A percentile compares a stretch with the other conserved stretches of the same genome.
Conservation (phyloP, 1,284 basidiomycete genomes). For the Pterula multifida region DNA sequence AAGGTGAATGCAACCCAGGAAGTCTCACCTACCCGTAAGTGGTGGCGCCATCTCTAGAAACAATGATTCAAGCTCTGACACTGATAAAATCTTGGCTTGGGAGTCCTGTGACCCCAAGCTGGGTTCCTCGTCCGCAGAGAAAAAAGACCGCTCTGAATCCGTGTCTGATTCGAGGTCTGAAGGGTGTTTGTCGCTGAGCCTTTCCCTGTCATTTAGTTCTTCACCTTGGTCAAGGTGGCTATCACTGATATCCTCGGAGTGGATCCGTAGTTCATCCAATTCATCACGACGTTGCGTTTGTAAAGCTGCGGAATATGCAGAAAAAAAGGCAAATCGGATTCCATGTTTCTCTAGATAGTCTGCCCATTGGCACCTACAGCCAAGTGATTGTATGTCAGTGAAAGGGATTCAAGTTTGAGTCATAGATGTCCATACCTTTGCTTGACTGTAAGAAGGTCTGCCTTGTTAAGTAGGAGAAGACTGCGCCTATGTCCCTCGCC, state of each 20-base stretch:
- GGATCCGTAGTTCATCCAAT: conserved; percentile 16
- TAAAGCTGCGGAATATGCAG: conserved; percentile 82
- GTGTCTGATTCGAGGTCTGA: conserved; percentile 21
- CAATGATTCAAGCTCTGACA: conserved; percentile 82
- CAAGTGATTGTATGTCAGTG: too few species aligned
- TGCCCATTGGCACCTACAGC: conserved; percentile 66
- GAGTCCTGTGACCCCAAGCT: conserved; percentile 44
- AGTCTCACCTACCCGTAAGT: conserved; percentile 37
- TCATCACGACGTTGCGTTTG: conserved; percentile 64
- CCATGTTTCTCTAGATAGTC: conserved; percentile 83
- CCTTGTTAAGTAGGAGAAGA: conserved; percentile 91
- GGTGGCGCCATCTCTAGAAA: conserved; percentile 74
- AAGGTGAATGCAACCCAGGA: conserved; percentile 3
- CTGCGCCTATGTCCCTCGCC: conserved; percentile 65
- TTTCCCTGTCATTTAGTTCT: conserved; percentile 10
- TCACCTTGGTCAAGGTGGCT: conserved; percentile 6
- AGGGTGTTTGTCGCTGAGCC: conserved; percentile 15
- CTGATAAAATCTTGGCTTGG: conserved; percentile 74
- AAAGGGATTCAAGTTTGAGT: not conserved
- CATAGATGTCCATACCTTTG: conserved; percentile 54
- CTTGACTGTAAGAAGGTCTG: conserved; percentile 80
- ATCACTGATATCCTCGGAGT: conserved; percentile 11
- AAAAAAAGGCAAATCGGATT: conserved; percentile 91
- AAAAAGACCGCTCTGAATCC: conserved; percentile 23
- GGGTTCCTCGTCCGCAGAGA: conserved; percentile 43